These are phyloP conservation scores for Fusarium nanum DNA, from an alignment of 2,329 filamentous ascomycete species.

Conservation along the genomic window DNA sequence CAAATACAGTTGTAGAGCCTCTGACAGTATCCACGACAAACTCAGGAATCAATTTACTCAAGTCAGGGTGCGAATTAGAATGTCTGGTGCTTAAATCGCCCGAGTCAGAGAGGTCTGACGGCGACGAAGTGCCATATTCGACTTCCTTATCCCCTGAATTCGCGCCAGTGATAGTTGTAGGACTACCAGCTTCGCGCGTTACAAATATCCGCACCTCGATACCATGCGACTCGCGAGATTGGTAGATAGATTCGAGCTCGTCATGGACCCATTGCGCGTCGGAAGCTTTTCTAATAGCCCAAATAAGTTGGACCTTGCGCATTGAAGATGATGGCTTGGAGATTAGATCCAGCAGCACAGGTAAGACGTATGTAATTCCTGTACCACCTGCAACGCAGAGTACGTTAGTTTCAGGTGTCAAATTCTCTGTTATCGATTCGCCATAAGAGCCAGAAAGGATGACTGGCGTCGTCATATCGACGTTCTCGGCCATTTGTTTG, in stretches of 20 bases:
- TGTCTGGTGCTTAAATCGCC: rapidly evolving
- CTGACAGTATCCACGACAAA: neutral
- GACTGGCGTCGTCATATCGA: neutral
- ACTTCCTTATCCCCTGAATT: rapidly evolving
- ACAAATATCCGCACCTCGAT: neutral
- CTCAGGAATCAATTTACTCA: neutral
- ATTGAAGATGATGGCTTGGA: rapidly evolving
- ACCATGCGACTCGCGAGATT: neutral
- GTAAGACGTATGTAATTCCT: neutral
- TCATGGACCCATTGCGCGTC: neutral
- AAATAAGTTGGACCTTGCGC: neutral
- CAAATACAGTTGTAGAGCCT: neutral
- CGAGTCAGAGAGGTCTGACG: neutral
- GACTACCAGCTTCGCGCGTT: neutral
- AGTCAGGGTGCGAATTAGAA: neutral
- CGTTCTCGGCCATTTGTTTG: rapidly evolving
- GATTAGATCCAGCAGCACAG: neutral
- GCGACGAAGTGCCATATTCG: neutral
- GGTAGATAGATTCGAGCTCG: neutral
- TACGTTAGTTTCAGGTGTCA: neutral
- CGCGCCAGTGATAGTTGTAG: rapidly evolving
- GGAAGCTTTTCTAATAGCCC: neutral
- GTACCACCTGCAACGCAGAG: neutral
- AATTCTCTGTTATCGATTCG: neutral
- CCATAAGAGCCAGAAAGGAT: neutral